Evolutionary conservation across 1,284 basidiomycete species (phyloP), one percentile per base, ranked within the genome.

Genomic region (Salmacisia buchloeana): DNA sequence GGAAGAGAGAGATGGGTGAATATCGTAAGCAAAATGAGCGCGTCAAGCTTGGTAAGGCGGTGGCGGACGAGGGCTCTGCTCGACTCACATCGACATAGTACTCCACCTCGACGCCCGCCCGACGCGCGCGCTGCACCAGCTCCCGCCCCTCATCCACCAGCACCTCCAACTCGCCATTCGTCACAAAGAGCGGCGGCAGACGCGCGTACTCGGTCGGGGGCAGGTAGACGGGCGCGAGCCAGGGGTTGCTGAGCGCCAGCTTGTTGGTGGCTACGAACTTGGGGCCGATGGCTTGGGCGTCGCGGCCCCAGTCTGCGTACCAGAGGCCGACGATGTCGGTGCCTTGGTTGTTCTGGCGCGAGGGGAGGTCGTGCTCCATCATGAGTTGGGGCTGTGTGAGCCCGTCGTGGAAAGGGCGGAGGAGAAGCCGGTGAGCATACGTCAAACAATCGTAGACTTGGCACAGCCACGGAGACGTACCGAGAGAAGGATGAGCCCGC

Each of bases 261-360:
- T 70, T 66, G 18, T 68, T 57, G 33, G 61, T 34, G 23, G 62
- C 33, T 27, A 58, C 41, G 35, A 49, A 58, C 34, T 58, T 46
- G 21, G 61, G 64, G 15, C 52, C 63, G 23, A 73, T 46, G 1
- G 59, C 62, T 39, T 68, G 66, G 2, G 68, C 64, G 10, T 64
- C 52, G 21, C 72, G 58, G 23, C 76, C 75, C 76, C 75, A 77
- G 29, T 69, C 59, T 34, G 67, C 65, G 58, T 74, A 78, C 13
- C 58, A 34, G 12, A 68, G 43, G 3, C 38, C 43, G 31, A 78
- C 69, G 59, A 77, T 74, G 61, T 78, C 76, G 58, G 63, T 67
- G 33, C 39, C 49, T n/a, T 72, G 66, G 38, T 71, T 68, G n/a
- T 25, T 43, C 61, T 67, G 68, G 5, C 71, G 62, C 35, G 67